Evolutionary conservation across 192 early-diverging fungal genomes (phyloP).

Genomic region (Blastocladiella britannica): DNA sequence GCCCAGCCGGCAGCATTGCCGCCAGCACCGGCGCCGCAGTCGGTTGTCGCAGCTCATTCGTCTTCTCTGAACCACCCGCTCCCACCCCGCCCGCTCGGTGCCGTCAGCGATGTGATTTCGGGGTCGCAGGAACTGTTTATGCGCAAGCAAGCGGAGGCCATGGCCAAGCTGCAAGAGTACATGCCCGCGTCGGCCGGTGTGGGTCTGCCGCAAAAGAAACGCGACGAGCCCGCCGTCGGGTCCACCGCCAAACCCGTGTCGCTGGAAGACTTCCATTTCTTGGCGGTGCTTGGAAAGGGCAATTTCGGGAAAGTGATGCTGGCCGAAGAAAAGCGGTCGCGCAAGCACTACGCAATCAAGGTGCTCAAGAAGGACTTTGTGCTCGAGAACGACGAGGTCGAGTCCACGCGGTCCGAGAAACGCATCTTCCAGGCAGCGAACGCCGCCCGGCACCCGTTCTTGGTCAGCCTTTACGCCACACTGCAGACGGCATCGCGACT

Average conservation of each 20-base stretch:
- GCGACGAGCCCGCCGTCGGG: conserved; percentile 7
- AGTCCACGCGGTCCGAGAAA: conserved; percentile 82
- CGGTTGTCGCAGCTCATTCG: not conserved
- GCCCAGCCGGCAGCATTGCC: conserved; percentile 11
- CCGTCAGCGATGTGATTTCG: not conserved
- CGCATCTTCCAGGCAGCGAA: conserved; percentile 82
- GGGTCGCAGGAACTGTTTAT: too few species aligned
- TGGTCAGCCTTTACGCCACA: conserved; percentile 87
- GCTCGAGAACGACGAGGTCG: conserved; percentile 94
- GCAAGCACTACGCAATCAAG: conserved; percentile 85
- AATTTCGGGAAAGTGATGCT: conserved; percentile 99
- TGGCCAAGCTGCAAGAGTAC: not conserved
- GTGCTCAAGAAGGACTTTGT: conserved; percentile 97
- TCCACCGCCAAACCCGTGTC: conserved; percentile 46
- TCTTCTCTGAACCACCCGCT: not conserved
- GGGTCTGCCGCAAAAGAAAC: not conserved
- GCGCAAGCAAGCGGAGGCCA: too few species aligned
- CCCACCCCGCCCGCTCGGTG: not conserved
- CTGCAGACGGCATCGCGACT: conserved; percentile 87
- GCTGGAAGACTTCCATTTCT: conserved; percentile 79
- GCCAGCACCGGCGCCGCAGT: not conserved
- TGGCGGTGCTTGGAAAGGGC: conserved; percentile 89
- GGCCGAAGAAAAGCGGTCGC: conserved; percentile 67
- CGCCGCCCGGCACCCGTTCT: conserved; percentile 76
- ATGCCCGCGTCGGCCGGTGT: not conserved